Conservation (phyloP, 2,329 filamentous ascomycete genomes). For the Fusarium albosuccineum region DNA sequence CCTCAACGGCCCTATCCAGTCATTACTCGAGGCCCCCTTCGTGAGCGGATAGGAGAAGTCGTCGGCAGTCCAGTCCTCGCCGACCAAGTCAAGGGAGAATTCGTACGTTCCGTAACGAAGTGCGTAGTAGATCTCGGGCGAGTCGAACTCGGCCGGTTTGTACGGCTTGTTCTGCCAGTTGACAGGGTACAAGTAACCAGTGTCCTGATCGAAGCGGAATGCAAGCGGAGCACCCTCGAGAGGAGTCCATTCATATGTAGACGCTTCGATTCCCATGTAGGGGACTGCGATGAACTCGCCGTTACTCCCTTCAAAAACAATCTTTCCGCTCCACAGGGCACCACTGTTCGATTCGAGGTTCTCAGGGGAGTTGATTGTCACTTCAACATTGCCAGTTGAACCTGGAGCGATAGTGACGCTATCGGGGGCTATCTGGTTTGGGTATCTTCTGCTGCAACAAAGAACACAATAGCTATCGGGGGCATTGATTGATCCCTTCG, state of each 20-base stretch:
- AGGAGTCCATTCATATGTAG: slow-evolving; percentile 40
- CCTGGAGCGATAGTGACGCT: not conserved
- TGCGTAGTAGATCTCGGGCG: not conserved
- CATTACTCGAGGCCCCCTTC: not conserved
- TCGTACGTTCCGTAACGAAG: not conserved
- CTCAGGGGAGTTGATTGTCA: not conserved
- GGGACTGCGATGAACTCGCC: slow-evolving; percentile 32
- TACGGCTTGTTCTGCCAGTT: slow-evolving; percentile 13
- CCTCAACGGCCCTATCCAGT: not conserved
- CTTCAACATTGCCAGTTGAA: not conserved
- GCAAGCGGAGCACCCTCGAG: slow-evolving; percentile 28
- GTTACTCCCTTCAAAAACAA: slow-evolving; percentile 34
- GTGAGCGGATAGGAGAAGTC: not conserved
- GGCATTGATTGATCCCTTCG: not conserved
- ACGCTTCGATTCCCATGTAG: slow-evolving; percentile 40
- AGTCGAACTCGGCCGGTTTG: not conserved
- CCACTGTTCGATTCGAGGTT: slow-evolving; percentile 21
- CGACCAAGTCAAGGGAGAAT: not conserved
- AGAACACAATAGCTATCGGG: no score
- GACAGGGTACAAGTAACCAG: slow-evolving; percentile 30
- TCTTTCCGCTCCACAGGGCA: slow-evolving; percentile 41
- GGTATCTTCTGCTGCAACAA: no score
- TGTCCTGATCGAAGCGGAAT: slow-evolving; percentile 27
- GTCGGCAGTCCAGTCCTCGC: not conserved
- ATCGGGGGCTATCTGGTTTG: no score